Conservation (phyloP, 371 early-diverging fungal species). For the Blakeslea trispora region DNA sequence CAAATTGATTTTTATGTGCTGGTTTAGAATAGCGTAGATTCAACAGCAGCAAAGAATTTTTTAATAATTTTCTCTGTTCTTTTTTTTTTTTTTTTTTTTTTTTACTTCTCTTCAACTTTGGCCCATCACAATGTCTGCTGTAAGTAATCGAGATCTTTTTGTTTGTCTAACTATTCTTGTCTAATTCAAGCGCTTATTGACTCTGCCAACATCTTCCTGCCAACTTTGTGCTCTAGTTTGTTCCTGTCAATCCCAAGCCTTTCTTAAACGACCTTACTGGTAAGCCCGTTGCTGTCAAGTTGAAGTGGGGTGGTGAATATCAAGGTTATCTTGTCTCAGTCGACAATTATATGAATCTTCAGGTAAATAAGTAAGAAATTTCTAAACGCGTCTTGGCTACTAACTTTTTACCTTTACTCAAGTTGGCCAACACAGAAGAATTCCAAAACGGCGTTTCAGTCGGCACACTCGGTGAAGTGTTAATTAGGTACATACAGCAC, state of each 20-base stretch:
- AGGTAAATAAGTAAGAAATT: conserved; percentile 56
- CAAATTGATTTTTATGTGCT: too few species aligned
- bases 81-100: conserved; percentile 10
- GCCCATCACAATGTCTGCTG: conserved; percentile 18
- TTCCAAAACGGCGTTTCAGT: conserved; percentile 89
- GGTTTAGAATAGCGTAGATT: background rate
- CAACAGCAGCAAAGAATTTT: background rate
- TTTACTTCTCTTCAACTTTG: background rate
- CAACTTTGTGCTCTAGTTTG: conserved; percentile 62
- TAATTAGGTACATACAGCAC: conserved; percentile 69
- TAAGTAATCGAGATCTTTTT: conserved; percentile 4
- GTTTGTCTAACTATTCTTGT: too few species aligned
- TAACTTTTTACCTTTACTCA: conserved; percentile 13
- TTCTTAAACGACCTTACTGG: conserved; percentile 92
- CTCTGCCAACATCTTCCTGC: too few species aligned
- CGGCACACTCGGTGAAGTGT: conserved; percentile 90
- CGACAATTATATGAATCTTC: conserved; percentile 98
- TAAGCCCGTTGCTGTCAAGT: conserved; percentile 87
- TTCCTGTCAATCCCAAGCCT: conserved; percentile 96
- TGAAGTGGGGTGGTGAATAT: conserved; percentile 99
- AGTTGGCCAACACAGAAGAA: conserved; percentile 94
- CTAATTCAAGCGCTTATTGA: background rate
- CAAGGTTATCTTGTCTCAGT: conserved; percentile 89
- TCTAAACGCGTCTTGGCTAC: conserved; percentile 5
- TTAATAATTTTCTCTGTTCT: too few species aligned